phyloP scores from a whole-genome alignment of 805 yeast species.

The Lipomyces starkeyi region DNA sequence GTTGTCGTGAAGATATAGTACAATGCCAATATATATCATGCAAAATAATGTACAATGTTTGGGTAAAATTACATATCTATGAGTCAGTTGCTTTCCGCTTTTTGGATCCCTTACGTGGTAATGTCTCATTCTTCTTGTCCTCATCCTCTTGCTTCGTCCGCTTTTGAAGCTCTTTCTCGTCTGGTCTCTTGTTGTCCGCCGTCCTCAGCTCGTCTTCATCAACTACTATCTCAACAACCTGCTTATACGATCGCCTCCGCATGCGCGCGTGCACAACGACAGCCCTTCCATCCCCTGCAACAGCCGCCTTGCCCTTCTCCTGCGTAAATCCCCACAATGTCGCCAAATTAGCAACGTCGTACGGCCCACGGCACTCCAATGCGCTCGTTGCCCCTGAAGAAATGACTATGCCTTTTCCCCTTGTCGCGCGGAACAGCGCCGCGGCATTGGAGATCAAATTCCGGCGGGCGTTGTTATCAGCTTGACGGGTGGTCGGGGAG shows the following conservation, averaged over 20 bases:
- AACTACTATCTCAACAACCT: slow-evolving; percentile 24
- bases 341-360: slow-evolving; percentile 71
- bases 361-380: slow-evolving; percentile 65
- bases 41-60: neutral
- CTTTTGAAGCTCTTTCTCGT: neutral
- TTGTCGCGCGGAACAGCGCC: slow-evolving; percentile 77
- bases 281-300: slow-evolving; percentile 64
- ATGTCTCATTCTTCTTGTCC: neutral
- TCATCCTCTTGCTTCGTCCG: slow-evolving; percentile 8
- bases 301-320: slow-evolving; percentile 63
- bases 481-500: slow-evolving; percentile 49
- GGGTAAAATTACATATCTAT: neutral
- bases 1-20: neutral
- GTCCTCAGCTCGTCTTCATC: slow-evolving; percentile 8
- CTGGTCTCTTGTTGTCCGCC: neutral
- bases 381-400: slow-evolving; percentile 71
- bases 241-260: slow-evolving; percentile 64
- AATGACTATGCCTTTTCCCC: slow-evolving; percentile 78
- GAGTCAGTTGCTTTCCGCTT: slow-evolving; percentile 10
- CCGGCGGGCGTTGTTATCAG: slow-evolving; percentile 51
- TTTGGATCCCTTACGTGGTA: neutral
- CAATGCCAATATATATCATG: neutral
- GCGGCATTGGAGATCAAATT: slow-evolving; percentile 73
- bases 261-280: slow-evolving; percentile 77
- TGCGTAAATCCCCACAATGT: slow-evolving; percentile 72